phyloP scores from a whole-genome alignment of 2,329 filamentous ascomycete species.

The Aspergillus persii region DNA sequence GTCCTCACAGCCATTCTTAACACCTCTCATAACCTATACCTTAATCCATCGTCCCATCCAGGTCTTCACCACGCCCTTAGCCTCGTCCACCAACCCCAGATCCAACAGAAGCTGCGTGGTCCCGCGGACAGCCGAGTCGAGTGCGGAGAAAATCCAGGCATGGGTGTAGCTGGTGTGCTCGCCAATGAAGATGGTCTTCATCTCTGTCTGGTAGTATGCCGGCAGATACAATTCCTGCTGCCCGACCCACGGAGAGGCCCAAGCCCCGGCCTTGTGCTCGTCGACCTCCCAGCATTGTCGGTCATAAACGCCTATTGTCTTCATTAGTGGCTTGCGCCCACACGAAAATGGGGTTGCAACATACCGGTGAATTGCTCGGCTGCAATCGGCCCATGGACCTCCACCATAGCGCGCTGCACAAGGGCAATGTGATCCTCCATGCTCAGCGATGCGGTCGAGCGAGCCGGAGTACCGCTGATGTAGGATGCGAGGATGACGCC shows the following conservation, averaged over 20 bases:
- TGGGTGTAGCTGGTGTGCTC: constrained; percentile 72
- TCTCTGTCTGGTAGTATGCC: constrained; percentile 69
- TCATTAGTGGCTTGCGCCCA: not conserved
- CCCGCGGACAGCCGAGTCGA: constrained; percentile 66
- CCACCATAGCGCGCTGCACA: constrained; percentile 63
- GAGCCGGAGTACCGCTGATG: constrained; percentile 25
- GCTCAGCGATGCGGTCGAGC: constrained; percentile 24
- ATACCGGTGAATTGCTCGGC: constrained; percentile 61
- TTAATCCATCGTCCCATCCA: constrained; percentile 69
- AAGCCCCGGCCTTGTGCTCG: constrained; percentile 60
- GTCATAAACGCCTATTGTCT: constrained; percentile 47
- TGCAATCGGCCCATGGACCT: constrained; percentile 63
- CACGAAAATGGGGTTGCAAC: not conserved
- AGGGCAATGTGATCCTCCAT: constrained; percentile 56
- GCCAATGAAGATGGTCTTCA: constrained; percentile 65
- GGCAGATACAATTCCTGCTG: constrained; percentile 70
- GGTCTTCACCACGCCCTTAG: constrained; percentile 60
- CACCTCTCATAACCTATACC: not conserved
- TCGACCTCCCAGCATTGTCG: constrained; percentile 66
- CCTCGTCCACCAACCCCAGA: constrained; percentile 67
- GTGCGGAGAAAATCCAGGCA: constrained; percentile 54
- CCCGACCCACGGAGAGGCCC: constrained; percentile 59
- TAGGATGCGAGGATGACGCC: constrained; percentile 47
- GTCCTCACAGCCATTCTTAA: too few relatives aligned
- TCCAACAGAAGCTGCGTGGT: constrained; percentile 61